Percentiles rank a stretch among this genome's conserved stretches.
phyloP scores from a whole-genome alignment of 352 stramenopile species.

The Phytophthora vignae region DNA sequence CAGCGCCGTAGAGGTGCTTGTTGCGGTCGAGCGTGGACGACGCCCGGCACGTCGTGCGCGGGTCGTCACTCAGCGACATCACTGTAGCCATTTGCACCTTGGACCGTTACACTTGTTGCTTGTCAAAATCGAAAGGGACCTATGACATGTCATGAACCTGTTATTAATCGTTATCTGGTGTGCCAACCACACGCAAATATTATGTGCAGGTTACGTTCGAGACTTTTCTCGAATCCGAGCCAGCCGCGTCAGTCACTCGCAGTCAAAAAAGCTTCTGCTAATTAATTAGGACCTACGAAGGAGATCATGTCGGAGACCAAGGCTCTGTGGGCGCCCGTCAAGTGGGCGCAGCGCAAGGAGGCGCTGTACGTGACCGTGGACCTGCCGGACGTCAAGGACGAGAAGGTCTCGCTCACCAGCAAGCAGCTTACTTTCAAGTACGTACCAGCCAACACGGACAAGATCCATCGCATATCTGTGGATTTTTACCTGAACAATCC shows the following conservation, averaged over 20 bases:
- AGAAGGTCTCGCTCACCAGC: constrained; percentile 91
- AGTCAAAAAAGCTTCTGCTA: constrained; percentile 17
- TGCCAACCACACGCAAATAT: neutral
- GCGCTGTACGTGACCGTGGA: constrained; percentile 97
- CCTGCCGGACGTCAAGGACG: constrained; percentile 94
- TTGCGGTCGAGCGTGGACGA: constrained; percentile 81
- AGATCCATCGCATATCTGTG: too few relatives aligned
- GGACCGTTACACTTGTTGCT: neutral
- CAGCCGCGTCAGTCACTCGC: constrained; percentile 4
- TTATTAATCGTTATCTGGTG: too few relatives aligned
- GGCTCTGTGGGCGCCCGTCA: constrained; percentile 89
- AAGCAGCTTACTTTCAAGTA: constrained; percentile 92
- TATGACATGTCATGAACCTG: neutral
- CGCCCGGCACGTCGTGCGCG: constrained; percentile 60
- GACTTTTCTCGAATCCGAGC: constrained; percentile 41
- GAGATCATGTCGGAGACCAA: constrained; percentile 50
- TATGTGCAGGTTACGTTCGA: constrained; percentile 18
- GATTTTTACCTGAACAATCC: too few relatives aligned
- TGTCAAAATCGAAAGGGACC: neutral
- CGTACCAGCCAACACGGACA: constrained; percentile 10
- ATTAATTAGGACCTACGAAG: constrained; percentile 10
- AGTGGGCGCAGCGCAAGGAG: constrained; percentile 97
- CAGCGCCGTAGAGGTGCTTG: constrained; percentile 62
- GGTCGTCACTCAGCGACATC: constrained; percentile 44
- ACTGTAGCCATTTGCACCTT: neutral